Evolutionary conservation across 352 stramenopile species (phyloP).

Genomic region (Globisporangium parvum): DNA sequence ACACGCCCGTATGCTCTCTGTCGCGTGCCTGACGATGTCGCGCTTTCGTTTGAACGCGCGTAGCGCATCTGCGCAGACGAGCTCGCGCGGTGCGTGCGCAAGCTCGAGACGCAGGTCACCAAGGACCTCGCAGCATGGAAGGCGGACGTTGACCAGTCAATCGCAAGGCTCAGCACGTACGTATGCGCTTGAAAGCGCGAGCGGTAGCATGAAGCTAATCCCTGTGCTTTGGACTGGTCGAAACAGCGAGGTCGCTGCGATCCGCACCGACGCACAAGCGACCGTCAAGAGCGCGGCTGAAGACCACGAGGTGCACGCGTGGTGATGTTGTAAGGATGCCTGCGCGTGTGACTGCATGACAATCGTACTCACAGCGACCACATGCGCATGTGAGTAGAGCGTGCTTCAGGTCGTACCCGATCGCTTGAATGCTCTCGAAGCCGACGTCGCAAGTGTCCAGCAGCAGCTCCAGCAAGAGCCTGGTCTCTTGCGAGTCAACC

Average conservation of each 20-base stretch:
- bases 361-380: not conserved
- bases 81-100: conserved; percentile 12
- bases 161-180: conserved; percentile 1
- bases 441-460: not conserved
- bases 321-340: too few species aligned
- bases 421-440: conserved; percentile 5
- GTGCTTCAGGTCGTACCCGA: conserved; percentile 2
- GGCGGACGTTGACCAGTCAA: not conserved
- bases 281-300: not conserved
- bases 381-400: not conserved
- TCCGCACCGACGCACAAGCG: conserved; percentile 10
- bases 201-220: not conserved
- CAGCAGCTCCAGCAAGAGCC: not conserved
- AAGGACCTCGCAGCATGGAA: conserved; percentile 7
- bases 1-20: not conserved
- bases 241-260: conserved; percentile 7
- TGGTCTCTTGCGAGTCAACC: too few species aligned
- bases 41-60: not conserved
- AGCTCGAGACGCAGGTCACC: conserved; percentile 7
- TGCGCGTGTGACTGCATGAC: not conserved
- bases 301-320: conserved; percentile 3
- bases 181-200: not conserved
- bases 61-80: conserved; percentile 14
- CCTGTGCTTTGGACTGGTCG: not conserved
- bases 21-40: not conserved